Base-by-base conservation (phyloP, 2,329 filamentous ascomycete species). In the Nothopassalora personata region DNA sequence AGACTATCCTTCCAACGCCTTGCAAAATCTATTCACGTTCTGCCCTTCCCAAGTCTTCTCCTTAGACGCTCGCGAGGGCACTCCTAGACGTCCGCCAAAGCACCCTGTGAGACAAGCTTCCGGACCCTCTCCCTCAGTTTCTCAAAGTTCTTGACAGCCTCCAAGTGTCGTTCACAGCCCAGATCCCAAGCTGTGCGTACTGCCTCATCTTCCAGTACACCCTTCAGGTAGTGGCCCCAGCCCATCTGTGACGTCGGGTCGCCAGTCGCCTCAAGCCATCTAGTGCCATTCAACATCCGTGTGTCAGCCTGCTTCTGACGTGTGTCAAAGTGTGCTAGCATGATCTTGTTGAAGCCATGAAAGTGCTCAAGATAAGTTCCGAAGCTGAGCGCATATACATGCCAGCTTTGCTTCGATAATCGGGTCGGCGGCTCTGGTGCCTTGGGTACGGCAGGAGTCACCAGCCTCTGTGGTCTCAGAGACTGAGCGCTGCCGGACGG, bases 171-270 rank as follows among this genome's bases (percentile, higher is more conserved):
- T 47, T 83, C 80, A 60, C 81, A 83, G 7, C 83, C 83, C 8
- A 80, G 71, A 31, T 74, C 74, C 86, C 88, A 90, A 57, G 81
- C 79, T 67, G 78, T 78, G 57, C 85, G 77, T 5, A 89, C 82
- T 51, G 78, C 76, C 63, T 84, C 81, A 68, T 91, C 88, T 71
- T 89, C 83, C 64, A 82, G 80, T 57, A 87, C 73, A 70, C 82
- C 83, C 39, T 75, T 75, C 59, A 84, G 71, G 69, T 91, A 91
- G 57, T 82, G 80, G 15, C 76, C 70, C 27, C 86, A 77, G 0
- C 82, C 84, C 19, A 74, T 68, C 60, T 77, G 56, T 8, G 53
- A 53, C 18, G 54, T 57, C 2, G 56, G 58, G 30, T 62, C 65
- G 28, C 65, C 64, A 7, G 77, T 73, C 2, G 80, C 77, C 36